Percentiles rank a stretch among this genome's conserved stretches.
phyloP scores from a whole-genome alignment of 805 yeast genomes.

The Candida manassasensis region DNA sequence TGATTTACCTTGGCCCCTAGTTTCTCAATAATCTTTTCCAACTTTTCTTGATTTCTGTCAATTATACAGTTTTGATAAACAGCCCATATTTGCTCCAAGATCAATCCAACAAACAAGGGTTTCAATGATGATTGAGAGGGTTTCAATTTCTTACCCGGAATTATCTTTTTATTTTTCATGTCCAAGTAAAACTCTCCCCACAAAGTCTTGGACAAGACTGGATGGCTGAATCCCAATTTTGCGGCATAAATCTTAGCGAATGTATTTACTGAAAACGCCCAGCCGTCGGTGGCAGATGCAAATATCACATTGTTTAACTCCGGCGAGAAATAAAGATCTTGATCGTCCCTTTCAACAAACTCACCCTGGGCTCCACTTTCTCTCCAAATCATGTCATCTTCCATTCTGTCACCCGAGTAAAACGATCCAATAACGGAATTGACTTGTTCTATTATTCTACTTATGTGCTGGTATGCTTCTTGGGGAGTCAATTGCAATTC shows the following conservation, averaged over 20 bases:
- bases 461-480: slow-evolving; percentile 81
- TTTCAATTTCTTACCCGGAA: slow-evolving; percentile 60
- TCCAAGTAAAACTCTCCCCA: slow-evolving; percentile 96
- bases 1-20: slow-evolving; percentile 65
- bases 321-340: slow-evolving; percentile 82
- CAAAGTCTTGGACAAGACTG: slow-evolving; percentile 73
- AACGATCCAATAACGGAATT: slow-evolving; percentile 93
- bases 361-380: slow-evolving; percentile 57
- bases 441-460: slow-evolving; percentile 82
- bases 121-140: slow-evolving; percentile 49
- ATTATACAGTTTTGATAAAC: slow-evolving; percentile 69
- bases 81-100: slow-evolving; percentile 89
- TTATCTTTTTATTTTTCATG: slow-evolving; percentile 80
- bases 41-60: slow-evolving; percentile 62
- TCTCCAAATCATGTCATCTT: slow-evolving; percentile 75
- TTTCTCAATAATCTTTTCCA: slow-evolving; percentile 71
- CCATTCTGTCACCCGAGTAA: slow-evolving; percentile 88
- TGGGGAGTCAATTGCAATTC: slow-evolving; percentile 78
- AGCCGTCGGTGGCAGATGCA: slow-evolving; percentile 90
- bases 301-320: slow-evolving; percentile 84
- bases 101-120: slow-evolving; percentile 82
- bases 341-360: slow-evolving; percentile 71
- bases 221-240: slow-evolving; percentile 78
- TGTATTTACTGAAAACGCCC: slow-evolving; percentile 93
- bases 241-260: slow-evolving; percentile 82